Conservation (phyloP, 78 protist species). For the Dictyostelium capitatum region DNA sequence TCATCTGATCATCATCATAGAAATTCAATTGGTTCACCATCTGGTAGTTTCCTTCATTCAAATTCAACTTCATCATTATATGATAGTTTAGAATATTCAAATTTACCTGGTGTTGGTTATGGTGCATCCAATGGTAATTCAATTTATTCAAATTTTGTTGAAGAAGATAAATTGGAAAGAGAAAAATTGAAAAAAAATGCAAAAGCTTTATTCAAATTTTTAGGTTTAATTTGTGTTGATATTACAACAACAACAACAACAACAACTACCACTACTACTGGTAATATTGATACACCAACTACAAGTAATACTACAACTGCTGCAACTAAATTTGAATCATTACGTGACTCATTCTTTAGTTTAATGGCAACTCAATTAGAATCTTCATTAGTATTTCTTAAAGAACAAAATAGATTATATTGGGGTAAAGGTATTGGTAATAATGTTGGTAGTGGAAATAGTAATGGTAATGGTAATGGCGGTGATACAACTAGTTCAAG, state of each 20-base stretch:
- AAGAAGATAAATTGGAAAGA: conserved; percentile 53
- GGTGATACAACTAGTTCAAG: not conserved
- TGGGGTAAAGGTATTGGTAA: conserved; percentile 24
- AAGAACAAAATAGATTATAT: conserved; percentile 60
- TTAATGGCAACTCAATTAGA: conserved; percentile 66
- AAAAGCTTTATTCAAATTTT: conserved; percentile 69
- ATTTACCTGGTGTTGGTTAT: not conserved
- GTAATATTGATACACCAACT: not conserved
- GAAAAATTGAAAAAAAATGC: conserved; percentile 67
- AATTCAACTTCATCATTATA: not conserved
- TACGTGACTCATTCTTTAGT: conserved; percentile 70
- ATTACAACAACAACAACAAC: not conserved
- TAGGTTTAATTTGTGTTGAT: conserved; percentile 73
- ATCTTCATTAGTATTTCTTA: conserved; percentile 19
- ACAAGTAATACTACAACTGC: not conserved
- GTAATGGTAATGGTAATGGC: not conserved
- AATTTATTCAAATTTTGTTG: conserved; percentile 25
- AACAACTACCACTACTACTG: not conserved
- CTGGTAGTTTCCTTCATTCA: conserved; percentile 1
- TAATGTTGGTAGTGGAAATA: not conserved
- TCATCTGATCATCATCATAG: not conserved
- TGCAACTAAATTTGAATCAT: conserved; percentile 19
- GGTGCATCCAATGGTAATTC: not conserved
- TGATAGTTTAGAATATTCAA: not conserved
- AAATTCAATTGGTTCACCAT: not conserved